A percentile compares a stretch with the other conserved stretches of the same genome.
phyloP scores from a whole-genome alignment of 2,329 filamentous ascomycete species.

The Cyphellophora europaea region DNA sequence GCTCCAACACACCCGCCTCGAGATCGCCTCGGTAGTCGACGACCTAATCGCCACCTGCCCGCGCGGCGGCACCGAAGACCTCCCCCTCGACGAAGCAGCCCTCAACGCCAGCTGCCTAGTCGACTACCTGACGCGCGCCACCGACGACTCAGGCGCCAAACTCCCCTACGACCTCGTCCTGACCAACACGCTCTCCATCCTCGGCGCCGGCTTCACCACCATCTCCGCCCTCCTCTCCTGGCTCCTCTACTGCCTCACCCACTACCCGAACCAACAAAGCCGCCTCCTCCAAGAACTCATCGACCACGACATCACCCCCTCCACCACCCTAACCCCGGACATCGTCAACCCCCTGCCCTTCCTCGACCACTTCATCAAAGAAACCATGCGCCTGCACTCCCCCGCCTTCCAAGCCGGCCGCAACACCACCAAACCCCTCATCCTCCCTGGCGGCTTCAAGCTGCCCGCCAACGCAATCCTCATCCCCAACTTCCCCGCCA shows the following conservation, averaged over 20 bases:
- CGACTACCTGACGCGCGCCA: slow-evolving; percentile 47
- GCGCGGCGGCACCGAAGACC: slow-evolving; percentile 20
- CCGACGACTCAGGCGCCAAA: slow-evolving; percentile 46
- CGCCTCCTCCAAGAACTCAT: slow-evolving; percentile 49
- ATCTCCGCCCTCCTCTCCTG: slow-evolving; percentile 50
- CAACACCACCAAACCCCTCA: slow-evolving; percentile 45
- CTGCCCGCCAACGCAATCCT: slow-evolving; percentile 44
- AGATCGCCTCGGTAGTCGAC: slow-evolving; percentile 3
- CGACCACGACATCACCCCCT: slow-evolving; percentile 35
- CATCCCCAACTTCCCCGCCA: slow-evolving; percentile 39
- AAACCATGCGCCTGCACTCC: slow-evolving; percentile 51
- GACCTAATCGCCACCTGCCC: slow-evolving; percentile 15
- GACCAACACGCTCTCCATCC: slow-evolving; percentile 26
- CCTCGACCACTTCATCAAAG: slow-evolving; percentile 52
- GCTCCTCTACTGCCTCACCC: slow-evolving; percentile 45
- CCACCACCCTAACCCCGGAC: slow-evolving; percentile 34
- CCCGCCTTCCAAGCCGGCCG: slow-evolving; percentile 53
- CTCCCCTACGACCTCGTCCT: slow-evolving; percentile 37
- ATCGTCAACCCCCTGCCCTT: slow-evolving; percentile 18
- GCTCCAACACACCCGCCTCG: slow-evolving; percentile 1
- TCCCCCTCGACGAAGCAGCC: slow-evolving; percentile 35
- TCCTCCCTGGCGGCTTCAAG: slow-evolving; percentile 51
- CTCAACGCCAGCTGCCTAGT: slow-evolving; percentile 28
- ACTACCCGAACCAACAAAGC: slow-evolving; percentile 48
- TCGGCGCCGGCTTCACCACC: slow-evolving; percentile 53